Evolutionary conservation across 2,329 filamentous ascomycete genomes (phyloP).

Genomic region (Arachnopeziza araneosa): DNA sequence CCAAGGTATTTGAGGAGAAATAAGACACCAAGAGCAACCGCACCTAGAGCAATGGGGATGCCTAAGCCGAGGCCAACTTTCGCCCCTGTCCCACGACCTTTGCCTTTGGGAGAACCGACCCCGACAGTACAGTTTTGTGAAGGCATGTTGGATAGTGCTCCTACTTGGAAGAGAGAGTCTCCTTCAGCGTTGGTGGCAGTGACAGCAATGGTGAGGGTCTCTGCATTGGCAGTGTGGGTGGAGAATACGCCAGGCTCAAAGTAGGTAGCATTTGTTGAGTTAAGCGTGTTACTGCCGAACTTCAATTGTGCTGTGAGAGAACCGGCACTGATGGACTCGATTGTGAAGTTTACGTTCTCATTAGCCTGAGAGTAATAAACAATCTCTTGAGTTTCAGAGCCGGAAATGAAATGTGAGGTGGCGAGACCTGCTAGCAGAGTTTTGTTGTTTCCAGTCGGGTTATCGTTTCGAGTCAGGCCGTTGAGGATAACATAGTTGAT

Average conservation of each 20-base stretch:
- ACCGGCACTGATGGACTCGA: constrained; percentile 14
- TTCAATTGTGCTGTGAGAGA: constrained; percentile 1
- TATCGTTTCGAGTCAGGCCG: constrained; percentile 23
- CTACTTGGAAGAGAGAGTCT: constrained; percentile 18
- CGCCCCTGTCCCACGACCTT: not conserved
- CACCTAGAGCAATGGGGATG: not conserved
- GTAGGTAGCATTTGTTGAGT: not conserved
- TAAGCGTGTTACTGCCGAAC: not conserved
- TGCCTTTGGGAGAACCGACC: constrained; percentile 1
- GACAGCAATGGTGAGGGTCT: constrained; percentile 19
- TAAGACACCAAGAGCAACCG: not conserved
- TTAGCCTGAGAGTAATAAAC: constrained; percentile 18
- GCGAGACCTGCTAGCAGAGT: constrained; percentile 21
- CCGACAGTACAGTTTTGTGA: constrained; percentile 26
- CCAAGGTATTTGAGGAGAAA: constrained; percentile 1
- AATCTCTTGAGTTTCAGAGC: constrained; percentile 14
- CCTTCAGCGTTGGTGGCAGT: constrained; percentile 11
- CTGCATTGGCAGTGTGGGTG: not conserved
- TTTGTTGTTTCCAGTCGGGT: constrained; percentile 18
- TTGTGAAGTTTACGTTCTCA: constrained; percentile 20
- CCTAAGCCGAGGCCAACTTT: constrained; percentile 3
- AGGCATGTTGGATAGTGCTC: constrained; percentile 19
- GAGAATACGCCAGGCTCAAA: not conserved
- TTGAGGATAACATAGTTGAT: constrained; percentile 25
- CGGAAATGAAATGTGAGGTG: constrained; percentile 18